Percentiles rank a stretch among this genome's conserved stretches.
These are phyloP conservation scores for Bryum argenteum DNA, from an alignment of 225 moss, liverwort and hornwort species.

Conservation along the genomic window DNA sequence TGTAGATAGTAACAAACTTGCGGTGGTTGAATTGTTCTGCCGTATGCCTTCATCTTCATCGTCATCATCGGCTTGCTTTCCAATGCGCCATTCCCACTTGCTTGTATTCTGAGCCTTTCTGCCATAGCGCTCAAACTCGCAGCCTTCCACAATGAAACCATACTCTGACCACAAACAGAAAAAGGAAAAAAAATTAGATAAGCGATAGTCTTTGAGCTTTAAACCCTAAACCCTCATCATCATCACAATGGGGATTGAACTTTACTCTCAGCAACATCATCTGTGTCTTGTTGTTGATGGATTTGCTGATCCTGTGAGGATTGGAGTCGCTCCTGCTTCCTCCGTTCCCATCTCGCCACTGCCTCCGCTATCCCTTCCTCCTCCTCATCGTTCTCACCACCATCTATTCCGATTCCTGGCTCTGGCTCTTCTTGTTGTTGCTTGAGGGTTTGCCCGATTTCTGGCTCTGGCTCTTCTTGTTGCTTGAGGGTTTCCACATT, in stretches of 20 bases:
- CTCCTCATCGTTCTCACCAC: constrained; percentile 20
- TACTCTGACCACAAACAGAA: constrained; percentile 29
- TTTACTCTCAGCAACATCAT: constrained; percentile 32
- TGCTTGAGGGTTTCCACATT: too few species aligned
- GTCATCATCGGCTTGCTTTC: constrained; percentile 29
- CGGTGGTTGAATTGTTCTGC: background rate
- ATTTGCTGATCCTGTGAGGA: constrained; percentile 9
- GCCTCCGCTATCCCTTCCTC: constrained; percentile 53
- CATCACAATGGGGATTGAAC: background rate
- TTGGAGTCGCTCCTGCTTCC: constrained; percentile 48
- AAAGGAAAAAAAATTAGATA: background rate
- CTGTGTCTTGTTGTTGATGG: constrained; percentile 14
- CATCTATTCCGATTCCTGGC: too few species aligned
- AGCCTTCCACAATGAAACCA: constrained; percentile 55
- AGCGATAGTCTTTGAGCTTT: background rate
- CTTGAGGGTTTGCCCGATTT: too few species aligned
- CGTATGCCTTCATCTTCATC: constrained; percentile 35
- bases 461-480: too few species aligned
- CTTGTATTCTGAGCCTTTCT: constrained; percentile 36
- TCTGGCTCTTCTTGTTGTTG: too few species aligned
- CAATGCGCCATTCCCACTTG: constrained; percentile 53
- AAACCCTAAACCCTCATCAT: background rate
- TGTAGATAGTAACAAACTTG: constrained; percentile 28
- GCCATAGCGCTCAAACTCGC: constrained; percentile 52
- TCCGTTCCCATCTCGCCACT: constrained; percentile 58